Percentiles rank a stretch among this genome's conserved stretches.
phyloP scores from a whole-genome alignment of 306 rosid species.

The Rubus idaeus region DNA sequence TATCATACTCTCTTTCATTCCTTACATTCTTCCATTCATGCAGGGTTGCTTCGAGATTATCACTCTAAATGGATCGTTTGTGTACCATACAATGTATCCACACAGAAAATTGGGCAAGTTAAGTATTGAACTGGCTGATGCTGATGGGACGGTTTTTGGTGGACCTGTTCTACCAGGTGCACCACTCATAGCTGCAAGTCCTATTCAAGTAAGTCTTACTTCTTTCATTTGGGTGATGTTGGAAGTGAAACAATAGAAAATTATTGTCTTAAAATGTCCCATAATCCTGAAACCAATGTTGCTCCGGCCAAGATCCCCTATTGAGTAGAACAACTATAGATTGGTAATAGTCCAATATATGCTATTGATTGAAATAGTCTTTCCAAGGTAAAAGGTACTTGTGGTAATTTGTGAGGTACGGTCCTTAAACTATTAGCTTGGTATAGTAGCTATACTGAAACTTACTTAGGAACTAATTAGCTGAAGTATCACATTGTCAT shows the following conservation, averaged over 20 bases:
- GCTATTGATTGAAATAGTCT: background rate
- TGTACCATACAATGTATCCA: background rate
- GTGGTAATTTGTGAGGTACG: background rate
- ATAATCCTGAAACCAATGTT: no score
- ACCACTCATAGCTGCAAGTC: conserved; percentile 45
- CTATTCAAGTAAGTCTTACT: conserved; percentile 44
- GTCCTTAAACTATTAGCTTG: no score
- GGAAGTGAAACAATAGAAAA: no score
- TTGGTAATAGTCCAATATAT: background rate
- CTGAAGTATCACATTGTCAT: background rate
- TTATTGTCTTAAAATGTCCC: no score
- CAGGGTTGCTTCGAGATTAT: conserved; percentile 65
- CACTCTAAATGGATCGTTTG: conserved; percentile 40
- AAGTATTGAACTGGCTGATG: conserved; percentile 33
- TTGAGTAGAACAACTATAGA: no score
- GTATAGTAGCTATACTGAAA: no score
- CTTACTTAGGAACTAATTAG: no score
- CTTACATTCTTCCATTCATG: background rate
- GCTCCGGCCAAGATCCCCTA: no score
- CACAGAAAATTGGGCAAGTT: conserved; percentile 18
- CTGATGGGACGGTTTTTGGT: conserved; percentile 46
- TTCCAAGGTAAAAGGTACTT: background rate
- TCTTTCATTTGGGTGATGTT: background rate
- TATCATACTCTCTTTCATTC: background rate
- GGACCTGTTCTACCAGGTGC: conserved; percentile 37